Evolutionary conservation across 306 rosid species (phyloP).

Genomic region (Neltuma alba): DNA sequence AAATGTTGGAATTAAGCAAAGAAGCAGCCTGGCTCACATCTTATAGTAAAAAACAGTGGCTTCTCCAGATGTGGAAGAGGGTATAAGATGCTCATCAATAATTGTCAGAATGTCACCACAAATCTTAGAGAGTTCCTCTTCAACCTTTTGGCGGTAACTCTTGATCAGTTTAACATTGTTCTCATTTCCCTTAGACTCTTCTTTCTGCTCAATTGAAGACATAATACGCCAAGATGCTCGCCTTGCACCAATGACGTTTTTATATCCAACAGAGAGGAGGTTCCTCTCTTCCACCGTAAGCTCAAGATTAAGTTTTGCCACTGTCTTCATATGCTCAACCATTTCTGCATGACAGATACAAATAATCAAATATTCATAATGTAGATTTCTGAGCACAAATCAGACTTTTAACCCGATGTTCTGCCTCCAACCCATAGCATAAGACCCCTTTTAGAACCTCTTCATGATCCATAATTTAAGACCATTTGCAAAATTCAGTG

Average conservation of each 20-base stretch:
- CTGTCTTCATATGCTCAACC: conserved; percentile 94
- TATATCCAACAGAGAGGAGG: conserved; percentile 97
- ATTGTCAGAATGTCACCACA: conserved; percentile 82
- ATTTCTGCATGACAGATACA: conserved; percentile 65
- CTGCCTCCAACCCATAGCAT: background rate
- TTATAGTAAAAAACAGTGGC: conserved; percentile 96
- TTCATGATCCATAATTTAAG: background rate
- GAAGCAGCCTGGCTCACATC: conserved; percentile 65
- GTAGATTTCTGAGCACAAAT: background rate
- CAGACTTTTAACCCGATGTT: background rate
- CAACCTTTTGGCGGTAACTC: conserved; percentile 90
- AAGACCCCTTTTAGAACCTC: background rate
- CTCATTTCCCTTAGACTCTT: conserved; percentile 93
- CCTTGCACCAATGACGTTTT: conserved; percentile 94
- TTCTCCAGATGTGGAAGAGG: conserved; percentile 85
- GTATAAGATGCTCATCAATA: conserved; percentile 82
- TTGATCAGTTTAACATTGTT: conserved; percentile 84
- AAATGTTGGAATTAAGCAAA: background rate
- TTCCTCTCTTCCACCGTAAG: conserved; percentile 98
- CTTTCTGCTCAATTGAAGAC: conserved; percentile 99
- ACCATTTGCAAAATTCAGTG: background rate
- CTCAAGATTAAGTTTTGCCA: conserved; percentile 90
- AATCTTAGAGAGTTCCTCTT: conserved; percentile 92
- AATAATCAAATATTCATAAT: conserved; percentile 9
- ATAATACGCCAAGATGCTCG: conserved; percentile 98